These are phyloP conservation scores for Pisolithus thermaeus DNA, from an alignment of 1,284 basidiomycete species.

Conservation along the genomic window DNA sequence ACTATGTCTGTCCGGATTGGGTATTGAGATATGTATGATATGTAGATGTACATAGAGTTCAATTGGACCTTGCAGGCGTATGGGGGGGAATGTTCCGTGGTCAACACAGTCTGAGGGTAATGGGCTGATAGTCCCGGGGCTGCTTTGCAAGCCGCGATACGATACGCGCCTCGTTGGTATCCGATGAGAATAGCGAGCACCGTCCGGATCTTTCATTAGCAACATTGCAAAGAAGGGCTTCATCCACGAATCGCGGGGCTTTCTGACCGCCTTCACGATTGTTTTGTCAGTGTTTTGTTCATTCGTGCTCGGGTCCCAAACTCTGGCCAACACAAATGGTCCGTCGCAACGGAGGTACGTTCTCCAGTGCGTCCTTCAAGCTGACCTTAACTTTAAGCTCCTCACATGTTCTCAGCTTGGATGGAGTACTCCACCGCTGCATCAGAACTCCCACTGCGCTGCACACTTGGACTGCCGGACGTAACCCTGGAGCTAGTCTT, in stretches of 20 bases:
- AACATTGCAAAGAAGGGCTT: slow-evolving; percentile 3
- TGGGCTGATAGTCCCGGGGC: neutral
- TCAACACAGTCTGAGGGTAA: neutral
- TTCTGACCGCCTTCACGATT: neutral
- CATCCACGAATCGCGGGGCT: slow-evolving; percentile 1
- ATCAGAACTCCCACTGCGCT: neutral
- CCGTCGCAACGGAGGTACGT: neutral
- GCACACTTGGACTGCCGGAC: neutral
- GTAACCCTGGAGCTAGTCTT: neutral
- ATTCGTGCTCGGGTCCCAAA: neutral
- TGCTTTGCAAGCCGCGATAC: neutral
- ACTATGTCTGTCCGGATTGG: too few relatives aligned
- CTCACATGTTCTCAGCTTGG: neutral
- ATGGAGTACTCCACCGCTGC: neutral
- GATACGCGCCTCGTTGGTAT: slow-evolving; percentile 4
- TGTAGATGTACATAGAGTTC: neutral
- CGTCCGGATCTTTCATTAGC: neutral
- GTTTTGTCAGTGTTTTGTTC: neutral
- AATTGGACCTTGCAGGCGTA: neutral
- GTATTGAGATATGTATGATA: too few relatives aligned
- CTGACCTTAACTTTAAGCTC: neutral
- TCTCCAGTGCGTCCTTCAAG: neutral
- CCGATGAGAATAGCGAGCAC: neutral
- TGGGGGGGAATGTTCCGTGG: neutral
- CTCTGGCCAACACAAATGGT: slow-evolving; percentile 1